Evolutionary conservation across 257 asterid genomes (phyloP), one percentile per base, ranked within the genome.

Genomic region (Gentiana dahurica): DNA sequence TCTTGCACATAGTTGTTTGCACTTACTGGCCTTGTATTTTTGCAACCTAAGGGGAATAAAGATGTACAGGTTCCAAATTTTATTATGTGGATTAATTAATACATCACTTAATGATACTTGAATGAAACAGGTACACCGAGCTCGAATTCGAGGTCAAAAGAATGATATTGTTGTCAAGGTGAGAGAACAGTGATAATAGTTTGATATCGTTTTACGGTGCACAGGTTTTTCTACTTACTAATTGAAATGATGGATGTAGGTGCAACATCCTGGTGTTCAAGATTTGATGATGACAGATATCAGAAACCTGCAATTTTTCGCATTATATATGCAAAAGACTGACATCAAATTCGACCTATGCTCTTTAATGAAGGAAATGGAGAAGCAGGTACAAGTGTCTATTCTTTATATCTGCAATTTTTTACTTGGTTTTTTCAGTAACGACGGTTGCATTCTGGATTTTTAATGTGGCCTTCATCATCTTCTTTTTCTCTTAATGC

Each of bases 271-370:
- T 32, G 94, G 91, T 34, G 88, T 88, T 59, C 94, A 88, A 59
- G 85, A 83, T 49, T 71, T 92, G 77, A 92, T 92, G 99, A 92
- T 92, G 97, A 88, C 95, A 55, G 99, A 92, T 76, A 85, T 92
- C 50, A 90, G 87, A 58, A 92, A 92, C 73, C 67, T 92, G 85
- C 85, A 88, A 81, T 95, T 94, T 72, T 88, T 88, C 65, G 97
- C 99, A 35, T 67, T 88, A 12, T 92, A 72, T 71, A 84, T 92
- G 87, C 99, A 92, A 68, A 92, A 85, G 83, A 92, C 94, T 55
- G 97, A 92, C 73, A 77, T 92, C 77, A 88, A 75, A 60, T 92
- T 92, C 15, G 99, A 92, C 79, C 81, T 92, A 38, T 88, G 51
- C 71, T 88, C 99, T 46, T 81, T 88, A 54, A 92, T 95, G 55